Base-by-base conservation (phyloP, 75 land plant species). In the Cunninghamia lanceolata region DNA sequence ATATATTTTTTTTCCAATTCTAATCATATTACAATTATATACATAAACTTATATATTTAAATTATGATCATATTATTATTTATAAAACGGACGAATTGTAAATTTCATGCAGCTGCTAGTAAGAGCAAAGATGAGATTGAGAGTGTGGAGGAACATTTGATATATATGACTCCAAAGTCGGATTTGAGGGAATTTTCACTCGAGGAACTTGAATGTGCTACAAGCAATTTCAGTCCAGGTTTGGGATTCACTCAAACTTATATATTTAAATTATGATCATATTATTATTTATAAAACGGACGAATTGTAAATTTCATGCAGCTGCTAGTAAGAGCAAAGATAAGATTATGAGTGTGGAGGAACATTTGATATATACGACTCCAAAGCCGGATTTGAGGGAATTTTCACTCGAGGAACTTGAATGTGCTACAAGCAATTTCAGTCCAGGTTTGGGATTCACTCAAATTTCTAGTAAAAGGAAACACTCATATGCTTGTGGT, bases 201-300 rank as follows among this genome's bases (percentile, higher is more conserved):
- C 43, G 71, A 92, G n/a, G 94, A 93, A 82, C 85, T 93, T 75
- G 83, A 85, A 5, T 59, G 83, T 85, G 93, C 94, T 28, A 93
- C 94, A 4, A 83, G 87, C 75, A 43, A 85, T 35, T 93, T 93
- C 86, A 84, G 85, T 75, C 85, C 90, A 35, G 93, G 94, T 93
- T 47, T 81, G 86, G 82, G 35, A 35, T n/a, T 34, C 42, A 32
- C 52, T 50, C 52, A 11, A 25, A n/a, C 39, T 82, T 83, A 32
- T 7, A 8, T n/a, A n/a, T n/a, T n/a, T n/a, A n/a, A n/a, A n/a
- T n/a, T n/a, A n/a, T n/a, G n/a, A n/a, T n/a, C n/a, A n/a, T n/a
- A n/a, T n/a, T n/a, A n/a, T n/a, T n/a, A n/a, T n/a, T n/a, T n/a
- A n/a, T n/a, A n/a, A n/a, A n/a, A n/a, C n/a, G n/a, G n/a, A n/a